These are phyloP conservation scores for Candida wancherniae DNA, from an alignment of 805 yeast genomes.

Conservation along the genomic window DNA sequence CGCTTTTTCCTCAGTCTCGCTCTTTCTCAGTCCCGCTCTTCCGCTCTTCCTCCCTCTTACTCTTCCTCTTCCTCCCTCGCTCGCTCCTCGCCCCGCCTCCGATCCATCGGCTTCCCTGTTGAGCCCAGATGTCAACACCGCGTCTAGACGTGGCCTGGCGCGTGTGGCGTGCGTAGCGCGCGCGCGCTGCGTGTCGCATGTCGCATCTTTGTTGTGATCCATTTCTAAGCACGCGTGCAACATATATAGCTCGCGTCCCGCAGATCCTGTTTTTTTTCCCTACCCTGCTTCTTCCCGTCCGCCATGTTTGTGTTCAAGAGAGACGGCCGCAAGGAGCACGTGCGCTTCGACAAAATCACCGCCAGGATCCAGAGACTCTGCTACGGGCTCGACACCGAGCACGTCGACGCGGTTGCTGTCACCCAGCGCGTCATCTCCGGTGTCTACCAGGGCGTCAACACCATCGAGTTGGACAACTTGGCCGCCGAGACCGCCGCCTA, in stretches of 20 bases:
- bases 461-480: constrained; percentile 61
- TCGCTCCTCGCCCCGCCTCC: constrained; percentile 1
- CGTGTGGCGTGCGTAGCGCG: background rate
- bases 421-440: constrained; percentile 95
- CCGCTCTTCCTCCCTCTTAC: too few species aligned
- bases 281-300: constrained; percentile 1
- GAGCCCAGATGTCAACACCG: too few species aligned
- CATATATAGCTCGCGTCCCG: constrained; percentile 6
- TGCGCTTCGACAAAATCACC: constrained; percentile 93
- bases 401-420: constrained; percentile 92
- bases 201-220: constrained; percentile 5
- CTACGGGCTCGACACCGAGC: constrained; percentile 86
- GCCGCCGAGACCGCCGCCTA: constrained; percentile 98
- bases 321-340: constrained; percentile 93
- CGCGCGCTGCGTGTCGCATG: constrained; percentile 6
- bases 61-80: background rate
- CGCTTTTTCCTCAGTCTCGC: too few species aligned
- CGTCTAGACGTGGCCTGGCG: too few species aligned
- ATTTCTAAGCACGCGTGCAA: constrained; percentile 12
- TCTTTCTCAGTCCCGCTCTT: too few species aligned
- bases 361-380: constrained; percentile 88
- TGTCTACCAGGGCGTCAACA: constrained; percentile 95
- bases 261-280: background rate
- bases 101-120: too few species aligned
- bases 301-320: constrained; percentile 81